These are phyloP conservation scores for Saccharomycopsis oosterbeekiorum DNA, from an alignment of 805 yeast species.

Conservation along the genomic window DNA sequence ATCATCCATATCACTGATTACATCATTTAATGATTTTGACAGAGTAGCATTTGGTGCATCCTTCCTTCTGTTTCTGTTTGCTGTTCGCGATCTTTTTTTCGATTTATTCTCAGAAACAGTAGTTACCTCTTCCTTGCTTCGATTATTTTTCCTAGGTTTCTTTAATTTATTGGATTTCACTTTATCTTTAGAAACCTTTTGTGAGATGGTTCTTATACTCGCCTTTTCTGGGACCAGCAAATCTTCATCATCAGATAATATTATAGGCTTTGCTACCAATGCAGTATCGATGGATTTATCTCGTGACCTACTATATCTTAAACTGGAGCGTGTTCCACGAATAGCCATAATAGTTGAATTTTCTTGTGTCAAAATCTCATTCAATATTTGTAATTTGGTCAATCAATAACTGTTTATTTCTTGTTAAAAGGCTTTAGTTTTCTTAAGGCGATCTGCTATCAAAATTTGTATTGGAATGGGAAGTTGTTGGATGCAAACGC, in stretches of 20 bases:
- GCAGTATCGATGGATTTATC: neutral
- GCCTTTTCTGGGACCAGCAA: no score
- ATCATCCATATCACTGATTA: neutral
- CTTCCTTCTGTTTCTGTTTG: neutral
- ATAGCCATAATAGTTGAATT: neutral
- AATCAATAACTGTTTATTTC: no score
- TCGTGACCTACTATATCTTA: neutral
- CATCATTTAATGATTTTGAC: neutral
- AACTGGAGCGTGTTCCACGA: neutral
- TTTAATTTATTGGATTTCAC: neutral
- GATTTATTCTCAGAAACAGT: neutral
- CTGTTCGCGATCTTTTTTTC: neutral
- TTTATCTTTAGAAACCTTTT: neutral
- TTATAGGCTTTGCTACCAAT: neutral
- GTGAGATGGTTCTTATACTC: neutral
- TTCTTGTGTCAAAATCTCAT: no score
- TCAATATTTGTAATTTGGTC: no score
- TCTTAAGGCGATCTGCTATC: no score
- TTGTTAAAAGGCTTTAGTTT: no score
- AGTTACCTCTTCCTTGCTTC: neutral
- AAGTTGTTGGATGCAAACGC: neutral
- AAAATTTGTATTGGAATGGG: no score
- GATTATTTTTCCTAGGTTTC: neutral
- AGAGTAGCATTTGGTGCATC: neutral
- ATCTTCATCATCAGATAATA: neutral